Conservation (phyloP, 352 stramenopile genomes). For the Globisporangium recalcitrans region DNA sequence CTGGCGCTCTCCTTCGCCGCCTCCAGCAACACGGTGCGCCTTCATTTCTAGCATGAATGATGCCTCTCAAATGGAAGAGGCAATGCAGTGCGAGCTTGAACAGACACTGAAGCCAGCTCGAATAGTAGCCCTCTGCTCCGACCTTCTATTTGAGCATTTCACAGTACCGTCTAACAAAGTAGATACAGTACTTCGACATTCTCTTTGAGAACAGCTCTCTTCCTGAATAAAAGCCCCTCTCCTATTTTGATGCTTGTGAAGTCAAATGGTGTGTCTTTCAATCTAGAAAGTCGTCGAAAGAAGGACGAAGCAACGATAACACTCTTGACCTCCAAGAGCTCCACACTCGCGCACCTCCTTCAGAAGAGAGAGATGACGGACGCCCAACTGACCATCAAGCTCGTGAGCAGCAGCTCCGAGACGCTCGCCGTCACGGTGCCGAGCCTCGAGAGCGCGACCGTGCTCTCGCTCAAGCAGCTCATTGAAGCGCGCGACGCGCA, state of each 20-base stretch:
- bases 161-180: too few relatives aligned
- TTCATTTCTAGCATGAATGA: too few relatives aligned
- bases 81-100: not conserved
- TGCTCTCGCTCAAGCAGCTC: constrained; percentile 58
- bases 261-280: too few relatives aligned
- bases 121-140: not conserved
- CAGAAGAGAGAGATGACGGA: constrained; percentile 4
- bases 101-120: not conserved
- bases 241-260: too few relatives aligned
- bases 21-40: not conserved
- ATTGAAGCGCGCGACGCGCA: constrained; percentile 49
- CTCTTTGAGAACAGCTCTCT: too few relatives aligned
- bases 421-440: constrained; percentile 39
- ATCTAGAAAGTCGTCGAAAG: constrained; percentile 8
- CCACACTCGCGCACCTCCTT: not conserved
- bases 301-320: not conserved
- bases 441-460: constrained; percentile 38
- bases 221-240: too few relatives aligned
- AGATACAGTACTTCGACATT: too few relatives aligned
- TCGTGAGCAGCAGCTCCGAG: constrained; percentile 62
- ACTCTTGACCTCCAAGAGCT: not conserved
- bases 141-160: too few relatives aligned
- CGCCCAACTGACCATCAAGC: constrained; percentile 58
- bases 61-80: too few relatives aligned
- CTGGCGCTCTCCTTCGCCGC: not conserved